Evolutionary conservation across 192 early-diverging fungal species (phyloP).

Genomic region (Coemansia sp.): DNA sequence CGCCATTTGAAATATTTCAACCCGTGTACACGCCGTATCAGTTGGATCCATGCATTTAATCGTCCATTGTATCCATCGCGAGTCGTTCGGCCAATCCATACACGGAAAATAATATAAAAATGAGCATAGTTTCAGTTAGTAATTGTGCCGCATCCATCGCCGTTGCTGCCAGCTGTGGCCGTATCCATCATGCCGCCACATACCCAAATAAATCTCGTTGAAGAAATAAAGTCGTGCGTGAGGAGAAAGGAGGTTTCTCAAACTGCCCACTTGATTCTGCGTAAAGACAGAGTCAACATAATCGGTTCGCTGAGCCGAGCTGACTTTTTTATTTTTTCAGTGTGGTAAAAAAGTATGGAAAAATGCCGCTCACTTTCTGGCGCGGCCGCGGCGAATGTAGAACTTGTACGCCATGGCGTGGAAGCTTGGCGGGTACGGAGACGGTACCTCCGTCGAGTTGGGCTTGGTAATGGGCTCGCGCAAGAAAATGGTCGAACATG

Average conservation of each 20-base stretch:
- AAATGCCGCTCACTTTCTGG: constrained; percentile 32
- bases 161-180: background rate
- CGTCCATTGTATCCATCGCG: background rate
- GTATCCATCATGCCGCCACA: constrained; percentile 14
- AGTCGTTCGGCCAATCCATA: background rate
- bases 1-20: background rate
- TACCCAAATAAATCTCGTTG: constrained; percentile 12
- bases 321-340: background rate
- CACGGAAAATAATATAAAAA: background rate
- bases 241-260: constrained; percentile 20
- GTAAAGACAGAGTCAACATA: background rate
- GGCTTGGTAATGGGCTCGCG: constrained; percentile 87
- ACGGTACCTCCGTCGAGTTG: constrained; percentile 84
- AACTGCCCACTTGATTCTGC: background rate
- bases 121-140: background rate
- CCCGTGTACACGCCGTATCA: background rate
- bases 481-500: constrained; percentile 84
- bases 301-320: background rate
- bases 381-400: constrained; percentile 67
- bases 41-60: background rate
- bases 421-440: constrained; percentile 85
- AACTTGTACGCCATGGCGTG: constrained; percentile 92
- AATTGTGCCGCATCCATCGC: constrained; percentile 14
- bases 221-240: constrained; percentile 13
- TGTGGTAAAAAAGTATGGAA: background rate